A percentile compares a stretch with the other conserved stretches of the same genome.
phyloP scores from a whole-genome alignment of 306 rosid species.

The Castanea crenata region DNA sequence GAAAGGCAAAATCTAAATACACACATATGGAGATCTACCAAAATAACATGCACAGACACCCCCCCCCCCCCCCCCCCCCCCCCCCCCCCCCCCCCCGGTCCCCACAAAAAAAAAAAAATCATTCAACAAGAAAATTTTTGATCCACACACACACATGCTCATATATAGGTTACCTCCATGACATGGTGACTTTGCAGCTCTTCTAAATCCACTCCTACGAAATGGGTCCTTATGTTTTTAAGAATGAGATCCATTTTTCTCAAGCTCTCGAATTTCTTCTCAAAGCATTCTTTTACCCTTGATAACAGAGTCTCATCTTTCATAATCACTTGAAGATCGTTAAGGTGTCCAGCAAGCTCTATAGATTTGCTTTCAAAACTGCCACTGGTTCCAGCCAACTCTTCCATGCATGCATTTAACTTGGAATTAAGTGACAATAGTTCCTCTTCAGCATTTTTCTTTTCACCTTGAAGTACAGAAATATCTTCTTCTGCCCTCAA shows the following conservation, averaged over 20 bases:
- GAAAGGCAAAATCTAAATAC: not conserved
- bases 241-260: slow-evolving; percentile 54
- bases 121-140: slow-evolving; percentile 4
- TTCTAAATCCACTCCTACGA: slow-evolving; percentile 38
- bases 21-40: not conserved
- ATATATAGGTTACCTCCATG: slow-evolving; percentile 50
- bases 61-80: too few relatives aligned
- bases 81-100: too few relatives aligned
- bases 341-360: slow-evolving; percentile 53
- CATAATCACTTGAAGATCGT: slow-evolving; percentile 69
- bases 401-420: slow-evolving; percentile 67
- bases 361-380: slow-evolving; percentile 53
- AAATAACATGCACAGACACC: not conserved
- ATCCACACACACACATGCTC: not conserved
- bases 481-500: slow-evolving; percentile 61
- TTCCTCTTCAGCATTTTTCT: slow-evolving; percentile 65
- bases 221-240: slow-evolving; percentile 45
- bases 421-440: slow-evolving; percentile 58
- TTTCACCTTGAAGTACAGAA: slow-evolving; percentile 53
- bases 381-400: slow-evolving; percentile 65
- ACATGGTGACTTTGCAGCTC: slow-evolving; percentile 41
- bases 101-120: not conserved
- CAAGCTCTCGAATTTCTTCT: slow-evolving; percentile 58
- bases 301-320: slow-evolving; percentile 55
- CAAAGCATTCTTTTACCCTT: slow-evolving; percentile 52